Base-by-base conservation (phyloP, 75 land plant species). In the Isoetes taiwanensis region DNA sequence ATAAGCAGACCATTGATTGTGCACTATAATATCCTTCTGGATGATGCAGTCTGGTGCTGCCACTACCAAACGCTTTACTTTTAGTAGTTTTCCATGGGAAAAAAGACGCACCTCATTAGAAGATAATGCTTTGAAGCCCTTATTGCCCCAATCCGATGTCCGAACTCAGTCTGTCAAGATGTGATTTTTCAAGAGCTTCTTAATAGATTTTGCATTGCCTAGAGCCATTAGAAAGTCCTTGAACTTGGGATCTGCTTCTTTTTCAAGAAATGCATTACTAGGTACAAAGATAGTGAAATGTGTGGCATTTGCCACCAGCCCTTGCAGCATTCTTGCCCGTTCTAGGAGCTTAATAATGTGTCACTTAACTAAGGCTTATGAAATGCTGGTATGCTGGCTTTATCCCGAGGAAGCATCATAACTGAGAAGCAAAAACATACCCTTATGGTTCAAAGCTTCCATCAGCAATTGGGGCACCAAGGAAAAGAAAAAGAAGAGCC, bases 331-430 rank as follows among this genome's bases (percentile, higher is more conserved):
- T n/a, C 50, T 23, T 46, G 50, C 50, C 5, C 16, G 6, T 23
- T n/a, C 50, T 23, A 46, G 16, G 50, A 46, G 50, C 50, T 46
- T 23, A 16, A 46, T 46, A 8, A 46, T n/a, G n/a, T n/a, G n/a
- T n/a, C n/a, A n/a, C n/a, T n/a, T n/a, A n/a, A n/a, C n/a, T n/a
- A n/a, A n/a, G n/a, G n/a, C n/a, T n/a, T n/a, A n/a, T n/a, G n/a
- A n/a, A n/a, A n/a, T n/a, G n/a, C n/a, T n/a, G n/a, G n/a, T n/a
- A n/a, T n/a, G n/a, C n/a, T n/a, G n/a, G n/a, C n/a, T n/a, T n/a
- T n/a, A n/a, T n/a, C n/a, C n/a, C n/a, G n/a, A n/a, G n/a, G n/a
- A n/a, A n/a, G n/a, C n/a, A n/a, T n/a, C n/a, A n/a, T n/a, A n/a
- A n/a, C n/a, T n/a, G n/a, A n/a, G n/a, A n/a, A n/a, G n/a, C n/a